Conservation (phyloP, 2,329 filamentous ascomycete genomes). For the Stromatinia cepivora region DNA sequence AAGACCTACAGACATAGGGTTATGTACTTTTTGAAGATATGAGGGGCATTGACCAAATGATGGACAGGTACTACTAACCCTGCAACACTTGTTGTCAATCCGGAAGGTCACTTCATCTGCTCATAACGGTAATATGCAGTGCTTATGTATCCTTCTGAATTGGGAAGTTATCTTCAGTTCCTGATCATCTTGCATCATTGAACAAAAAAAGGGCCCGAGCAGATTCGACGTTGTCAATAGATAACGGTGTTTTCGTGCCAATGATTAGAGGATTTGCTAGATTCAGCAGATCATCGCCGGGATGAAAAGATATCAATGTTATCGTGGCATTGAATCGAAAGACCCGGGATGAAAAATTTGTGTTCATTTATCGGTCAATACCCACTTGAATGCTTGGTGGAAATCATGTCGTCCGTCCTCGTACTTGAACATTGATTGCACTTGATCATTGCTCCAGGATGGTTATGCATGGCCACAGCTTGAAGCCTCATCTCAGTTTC, state of each 20-base stretch:
- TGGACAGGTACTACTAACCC: slow-evolving; percentile 9
- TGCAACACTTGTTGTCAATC: slow-evolving; percentile 22
- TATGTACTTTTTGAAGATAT: slow-evolving; percentile 15
- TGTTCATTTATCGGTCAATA: neutral
- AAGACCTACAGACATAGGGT: neutral
- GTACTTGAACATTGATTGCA: neutral
- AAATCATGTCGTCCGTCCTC: neutral
- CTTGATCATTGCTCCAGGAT: neutral
- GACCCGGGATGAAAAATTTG: neutral
- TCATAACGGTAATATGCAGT: slow-evolving; percentile 5
- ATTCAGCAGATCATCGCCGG: neutral
- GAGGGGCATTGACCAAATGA: slow-evolving; percentile 2
- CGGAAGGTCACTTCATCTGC: slow-evolving; percentile 13
- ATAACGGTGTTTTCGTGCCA: neutral
- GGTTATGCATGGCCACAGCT: neutral
- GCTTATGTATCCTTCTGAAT: slow-evolving; percentile 13
- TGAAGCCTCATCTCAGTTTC: neutral
- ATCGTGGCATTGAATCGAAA: neutral
- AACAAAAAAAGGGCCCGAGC: neutral
- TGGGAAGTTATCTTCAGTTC: slow-evolving; percentile 7
- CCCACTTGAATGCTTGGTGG: neutral
- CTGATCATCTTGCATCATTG: slow-evolving; percentile 14
- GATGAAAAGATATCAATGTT: neutral
- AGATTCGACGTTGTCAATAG: neutral
- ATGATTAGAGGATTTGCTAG: neutral